Base-by-base conservation (phyloP, 2,329 filamentous ascomycete genomes). In the Stemphylium lycopersici region DNA sequence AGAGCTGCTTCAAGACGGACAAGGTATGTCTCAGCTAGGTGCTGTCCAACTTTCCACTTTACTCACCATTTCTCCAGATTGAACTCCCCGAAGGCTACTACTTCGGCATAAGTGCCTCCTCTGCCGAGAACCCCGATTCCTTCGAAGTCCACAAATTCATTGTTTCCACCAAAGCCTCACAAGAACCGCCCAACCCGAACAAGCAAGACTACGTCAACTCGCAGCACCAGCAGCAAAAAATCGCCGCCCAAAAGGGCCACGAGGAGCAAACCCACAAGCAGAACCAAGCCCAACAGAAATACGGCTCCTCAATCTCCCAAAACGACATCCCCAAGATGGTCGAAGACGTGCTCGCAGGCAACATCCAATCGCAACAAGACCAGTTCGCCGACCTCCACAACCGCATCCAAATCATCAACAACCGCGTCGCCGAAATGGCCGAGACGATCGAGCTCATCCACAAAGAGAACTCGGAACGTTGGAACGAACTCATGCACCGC, bases 91-190 rank as follows among this genome's bases (percentile, higher is more conserved):
- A 83, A 2, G 90, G 90, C 63, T 96, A 98, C 79, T 84, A 85
- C 72, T 90, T 96, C 63, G 95, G 95, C 66, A 79, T 99, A 64
- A 91, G 90, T 11, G 95, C 93, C 37, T 90, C 91, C 13, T 93
- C 91, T 3, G 90, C 91, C 26, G 93, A 98, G 63, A 93, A 87
- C 67, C 92, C 95, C 0, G 95, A 99, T 77, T 96, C 91, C 4
- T 96, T 97, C 69, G 95, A 99, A 77, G 76, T 96, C 62, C 95
- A 93, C 81, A 96, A 93, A 73, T 84, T 98, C 71, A 83, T 90
- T 32, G 85, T 95, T 46, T 85, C 87, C 69, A 87, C 66, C 57
- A 77, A 72, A n/a, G 74, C 73, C 55, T 59, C 72, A 1, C 52
- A 71, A 42, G 69, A 75, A 54, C 67, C 78, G 66, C 66, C 66